These are phyloP conservation scores for Alternaria arborescens DNA, from an alignment of 2,329 filamentous ascomycete species.

Conservation along the genomic window DNA sequence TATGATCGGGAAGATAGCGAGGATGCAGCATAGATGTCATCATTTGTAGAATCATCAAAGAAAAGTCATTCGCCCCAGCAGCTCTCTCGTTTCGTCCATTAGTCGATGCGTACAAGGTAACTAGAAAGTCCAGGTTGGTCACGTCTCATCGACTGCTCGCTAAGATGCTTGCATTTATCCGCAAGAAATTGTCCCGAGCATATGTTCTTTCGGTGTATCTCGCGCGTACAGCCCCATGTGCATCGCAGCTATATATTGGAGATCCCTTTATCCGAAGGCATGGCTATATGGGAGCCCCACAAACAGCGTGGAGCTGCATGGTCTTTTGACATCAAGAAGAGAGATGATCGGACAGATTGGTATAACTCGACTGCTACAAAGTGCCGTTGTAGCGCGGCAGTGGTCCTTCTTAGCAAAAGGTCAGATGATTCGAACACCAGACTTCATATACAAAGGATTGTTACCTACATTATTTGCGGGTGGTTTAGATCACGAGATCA, in stretches of 20 bases:
- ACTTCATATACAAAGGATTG: neutral
- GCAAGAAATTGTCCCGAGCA: neutral
- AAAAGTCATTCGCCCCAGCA: too few relatives aligned
- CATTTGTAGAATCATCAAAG: too few relatives aligned
- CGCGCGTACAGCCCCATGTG: neutral
- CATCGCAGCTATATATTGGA: neutral
- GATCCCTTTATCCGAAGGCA: neutral
- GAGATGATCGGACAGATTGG: neutral
- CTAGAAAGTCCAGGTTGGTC: neutral
- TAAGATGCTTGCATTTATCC: neutral
- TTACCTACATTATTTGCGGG: neutral
- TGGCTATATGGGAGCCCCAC: conserved; percentile 1
- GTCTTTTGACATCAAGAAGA: neutral
- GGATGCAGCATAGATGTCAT: neutral
- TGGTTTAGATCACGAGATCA: neutral
- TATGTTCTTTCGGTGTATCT: neutral
- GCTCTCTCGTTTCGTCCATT: too few relatives aligned
- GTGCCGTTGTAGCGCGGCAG: neutral
- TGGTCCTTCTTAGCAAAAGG: neutral
- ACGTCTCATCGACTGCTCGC: rapidly evolving
- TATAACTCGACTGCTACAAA: neutral
- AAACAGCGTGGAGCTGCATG: neutral
- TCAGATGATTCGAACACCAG: rapidly evolving
- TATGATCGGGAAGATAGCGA: too few relatives aligned
- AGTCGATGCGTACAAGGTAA: too few relatives aligned